Conservation (phyloP, 2,329 filamentous ascomycete genomes). For the Tolypocladium tropicale region DNA sequence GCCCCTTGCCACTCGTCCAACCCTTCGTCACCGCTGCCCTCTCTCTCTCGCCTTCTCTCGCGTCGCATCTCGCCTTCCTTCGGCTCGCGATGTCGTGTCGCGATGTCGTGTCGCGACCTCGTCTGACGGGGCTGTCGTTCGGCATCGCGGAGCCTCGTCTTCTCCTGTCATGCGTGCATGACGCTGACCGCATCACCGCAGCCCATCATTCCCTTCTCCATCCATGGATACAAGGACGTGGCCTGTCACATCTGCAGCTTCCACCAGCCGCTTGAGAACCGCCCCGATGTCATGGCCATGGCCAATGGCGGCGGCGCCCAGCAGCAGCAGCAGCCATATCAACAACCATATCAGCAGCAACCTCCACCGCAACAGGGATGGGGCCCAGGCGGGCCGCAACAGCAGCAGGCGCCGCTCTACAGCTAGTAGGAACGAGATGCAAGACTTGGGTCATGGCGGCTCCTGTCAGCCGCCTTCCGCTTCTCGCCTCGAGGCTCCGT, state of each 20-base stretch:
- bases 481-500: neutral
- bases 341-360: slow-evolving; percentile 12
- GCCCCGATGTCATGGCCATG: slow-evolving; percentile 46
- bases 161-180: neutral
- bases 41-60: neutral
- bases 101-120: neutral
- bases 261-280: slow-evolving; percentile 52
- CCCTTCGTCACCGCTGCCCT: neutral
- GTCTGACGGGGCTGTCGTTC: neutral
- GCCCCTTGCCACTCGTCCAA: neutral
- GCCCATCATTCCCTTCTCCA: slow-evolving; percentile 62
- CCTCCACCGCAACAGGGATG: slow-evolving; percentile 21
- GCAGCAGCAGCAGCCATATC: slow-evolving; percentile 18
- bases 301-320: slow-evolving; percentile 25
- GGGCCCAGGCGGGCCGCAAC: slow-evolving; percentile 11
- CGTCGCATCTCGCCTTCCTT: neutral
- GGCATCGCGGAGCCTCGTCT: neutral
- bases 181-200: slow-evolving; percentile 19
- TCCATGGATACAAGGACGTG: slow-evolving; percentile 58
- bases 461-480: neutral
- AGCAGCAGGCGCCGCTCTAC: slow-evolving; percentile 18
- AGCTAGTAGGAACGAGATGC: slow-evolving; percentile 7
- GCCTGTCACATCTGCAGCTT: slow-evolving; percentile 69
- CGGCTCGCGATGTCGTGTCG: neutral
- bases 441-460: neutral